Evolutionary conservation across 2,329 filamentous ascomycete species (phyloP), one percentile per base, ranked within the genome.

Genomic region (Rachicladosporium sp.): DNA sequence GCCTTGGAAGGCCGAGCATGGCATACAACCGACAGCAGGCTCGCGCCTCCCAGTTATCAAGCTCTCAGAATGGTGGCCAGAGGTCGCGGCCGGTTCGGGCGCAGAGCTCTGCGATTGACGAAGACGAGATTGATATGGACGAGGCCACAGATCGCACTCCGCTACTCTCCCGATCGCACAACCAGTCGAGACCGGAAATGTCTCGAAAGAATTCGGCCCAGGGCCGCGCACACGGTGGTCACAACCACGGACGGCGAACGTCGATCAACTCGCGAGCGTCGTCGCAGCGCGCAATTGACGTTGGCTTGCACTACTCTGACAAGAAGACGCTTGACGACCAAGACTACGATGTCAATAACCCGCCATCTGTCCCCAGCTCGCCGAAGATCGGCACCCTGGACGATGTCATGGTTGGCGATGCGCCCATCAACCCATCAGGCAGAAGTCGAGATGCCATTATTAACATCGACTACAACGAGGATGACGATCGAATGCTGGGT

Each of bases 371-470:
- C 15, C 76, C 76, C 2, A 66, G 65, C 2, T 76, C 74, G 37
- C 76, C 76, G 0, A 68, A 67, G 34, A 47, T 73, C 29, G 70
- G 71, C 2, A 66, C 71, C 4, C 63, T 70, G 49, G 71, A 76
- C 46, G 74, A 78, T 65, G 67, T 80, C 46, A 79, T 87, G 73
- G 73, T 85, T 40, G 69, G 78, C 6, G 76, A 81, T 46, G 76
- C 84, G 37, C 30, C 35, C 29, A 63, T 82, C 7, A 51, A 49
- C 27, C 46, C 47, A 23, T 46, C 50, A 4, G 53, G 66, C 13
- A 57, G 65, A 31, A 51, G 51, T 21, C 60, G 63, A 29, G 70
- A 73, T 49, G 62, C 62, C 2, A 50, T 73, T 34, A 71, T 74
- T 42, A 58, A 68, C 46, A 71, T 73, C 33, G 67, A 70, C 40